A percentile compares a stretch with the other conserved stretches of the same genome.
These are phyloP conservation scores for Penicillium canariense DNA, from an alignment of 495 filamentous ascomycete species.

Conservation along the genomic window DNA sequence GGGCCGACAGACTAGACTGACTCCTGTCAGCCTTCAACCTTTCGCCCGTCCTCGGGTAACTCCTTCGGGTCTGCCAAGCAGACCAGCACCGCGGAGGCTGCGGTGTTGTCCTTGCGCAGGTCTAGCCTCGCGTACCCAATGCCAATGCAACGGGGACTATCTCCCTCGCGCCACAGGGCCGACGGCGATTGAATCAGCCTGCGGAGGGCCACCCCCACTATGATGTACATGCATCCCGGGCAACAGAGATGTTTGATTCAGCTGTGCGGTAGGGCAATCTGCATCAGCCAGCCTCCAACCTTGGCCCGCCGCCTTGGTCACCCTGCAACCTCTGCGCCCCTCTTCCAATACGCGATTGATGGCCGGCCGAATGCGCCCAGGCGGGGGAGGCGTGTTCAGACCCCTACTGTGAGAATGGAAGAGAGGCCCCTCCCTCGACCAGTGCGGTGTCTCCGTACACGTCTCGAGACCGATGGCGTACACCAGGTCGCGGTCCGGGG, in stretches of 20 bases:
- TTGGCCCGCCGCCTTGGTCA: constrained; percentile 1
- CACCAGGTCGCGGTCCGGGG: background rate
- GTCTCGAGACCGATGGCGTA: no score
- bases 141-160: background rate
- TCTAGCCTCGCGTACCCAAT: background rate
- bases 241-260: background rate
- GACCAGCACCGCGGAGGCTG: background rate
- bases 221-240: constrained; percentile 1
- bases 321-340: background rate
- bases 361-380: background rate
- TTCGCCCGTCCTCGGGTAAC: background rate
- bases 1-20: background rate
- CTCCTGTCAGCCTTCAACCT: background rate
- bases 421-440: background rate
- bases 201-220: constrained; percentile 15
- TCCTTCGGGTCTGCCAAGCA: constrained; percentile 1
- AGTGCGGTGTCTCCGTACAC: background rate
- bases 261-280: background rate
- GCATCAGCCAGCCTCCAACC: background rate
- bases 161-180: background rate
- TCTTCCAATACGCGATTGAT: background rate
- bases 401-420: background rate
- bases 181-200: constrained; percentile 4
- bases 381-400: constrained; percentile 4
- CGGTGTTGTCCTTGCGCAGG: background rate